Percentiles rank a stretch among this genome's conserved stretches.
phyloP scores from a whole-genome alignment of 352 stramenopile species.

The Phytophthora sp. region DNA sequence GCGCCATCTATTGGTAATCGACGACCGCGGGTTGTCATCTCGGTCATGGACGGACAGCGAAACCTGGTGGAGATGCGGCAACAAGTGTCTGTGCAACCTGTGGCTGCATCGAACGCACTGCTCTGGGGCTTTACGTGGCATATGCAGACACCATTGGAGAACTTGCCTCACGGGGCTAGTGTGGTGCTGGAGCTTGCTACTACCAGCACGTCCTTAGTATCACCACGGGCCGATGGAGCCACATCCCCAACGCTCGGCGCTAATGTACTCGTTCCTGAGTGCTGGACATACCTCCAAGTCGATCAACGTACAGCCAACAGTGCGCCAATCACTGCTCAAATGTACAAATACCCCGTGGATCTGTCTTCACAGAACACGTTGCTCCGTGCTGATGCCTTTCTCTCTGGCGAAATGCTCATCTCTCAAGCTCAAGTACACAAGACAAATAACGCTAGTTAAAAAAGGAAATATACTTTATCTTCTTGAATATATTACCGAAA shows the following conservation, averaged over 20 bases:
- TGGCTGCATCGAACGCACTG: conserved; percentile 58
- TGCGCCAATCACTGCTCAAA: conserved; percentile 69
- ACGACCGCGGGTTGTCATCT: conserved; percentile 73
- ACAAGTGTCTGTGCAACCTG: conserved; percentile 74
- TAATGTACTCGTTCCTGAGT: conserved; percentile 66
- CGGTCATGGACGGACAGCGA: conserved; percentile 65
- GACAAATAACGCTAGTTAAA: conserved; percentile 10
- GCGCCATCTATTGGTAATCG: conserved; percentile 46
- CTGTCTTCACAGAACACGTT: conserved; percentile 74
- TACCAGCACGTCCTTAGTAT: conserved; percentile 55
- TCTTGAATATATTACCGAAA: conserved; percentile 4
- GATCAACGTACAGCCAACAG: conserved; percentile 82
- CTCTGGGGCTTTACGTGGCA: conserved; percentile 92
- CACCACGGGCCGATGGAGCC: conserved; percentile 37
- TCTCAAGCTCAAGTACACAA: conserved; percentile 47
- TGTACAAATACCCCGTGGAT: conserved; percentile 86
- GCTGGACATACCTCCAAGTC: conserved; percentile 86
- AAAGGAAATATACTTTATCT: too few relatives aligned
- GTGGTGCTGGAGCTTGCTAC: conserved; percentile 78
- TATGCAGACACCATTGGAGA: conserved; percentile 94
- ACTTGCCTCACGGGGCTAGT: conserved; percentile 77
- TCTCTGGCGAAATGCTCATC: conserved; percentile 76
- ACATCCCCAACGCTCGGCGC: conserved; percentile 38
- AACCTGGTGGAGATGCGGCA: conserved; percentile 82
- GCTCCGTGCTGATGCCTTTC: conserved; percentile 75